Conservation (phyloP, 768 basidiomycete genomes). For the Leccinellum albellum region DNA sequence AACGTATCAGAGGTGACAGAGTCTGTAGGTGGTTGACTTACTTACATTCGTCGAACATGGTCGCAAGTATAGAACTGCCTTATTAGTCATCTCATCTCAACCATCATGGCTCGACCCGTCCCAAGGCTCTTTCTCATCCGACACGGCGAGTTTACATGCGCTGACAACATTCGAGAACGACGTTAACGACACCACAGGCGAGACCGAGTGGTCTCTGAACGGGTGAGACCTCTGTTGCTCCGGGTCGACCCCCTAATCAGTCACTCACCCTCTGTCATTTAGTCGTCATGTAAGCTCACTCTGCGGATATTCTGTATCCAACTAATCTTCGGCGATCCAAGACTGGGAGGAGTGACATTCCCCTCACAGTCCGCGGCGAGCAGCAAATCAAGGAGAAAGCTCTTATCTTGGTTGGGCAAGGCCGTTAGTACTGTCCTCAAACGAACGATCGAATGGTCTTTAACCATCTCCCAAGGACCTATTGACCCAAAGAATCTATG, state of each 20-base stretch:
- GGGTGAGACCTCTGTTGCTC: slow-evolving; percentile 45
- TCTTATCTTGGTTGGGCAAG: slow-evolving; percentile 64
- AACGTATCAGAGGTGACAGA: background rate
- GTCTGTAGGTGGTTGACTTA: background rate
- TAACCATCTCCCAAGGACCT: slow-evolving; percentile 41
- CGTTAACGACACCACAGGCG: slow-evolving; percentile 45
- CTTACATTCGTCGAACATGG: slow-evolving; percentile 71
- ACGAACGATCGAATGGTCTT: background rate
- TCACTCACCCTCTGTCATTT: slow-evolving; percentile 4
- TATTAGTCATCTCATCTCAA: background rate
- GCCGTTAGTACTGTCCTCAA: slow-evolving; percentile 49
- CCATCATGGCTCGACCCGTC: slow-evolving; percentile 43
- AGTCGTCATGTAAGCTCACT: slow-evolving; percentile 58
- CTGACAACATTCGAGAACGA: background rate
- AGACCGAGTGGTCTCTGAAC: slow-evolving; percentile 92
- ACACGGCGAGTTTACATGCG: slow-evolving; percentile 51
- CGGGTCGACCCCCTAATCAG: background rate
- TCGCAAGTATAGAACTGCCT: slow-evolving; percentile 7
- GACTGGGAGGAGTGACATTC: slow-evolving; percentile 88
- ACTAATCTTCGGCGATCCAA: slow-evolving; percentile 28
- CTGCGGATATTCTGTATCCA: background rate
- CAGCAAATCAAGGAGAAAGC: slow-evolving; percentile 65
- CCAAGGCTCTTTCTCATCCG: slow-evolving; percentile 78
- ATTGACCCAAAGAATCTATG: slow-evolving; percentile 79
- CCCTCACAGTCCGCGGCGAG: slow-evolving; percentile 75